Percentiles rank a stretch among this genome's conserved stretches.
Evolutionary conservation across 2,329 filamentous ascomycete species (phyloP).

Genomic region (Aspergillus sp.): DNA sequence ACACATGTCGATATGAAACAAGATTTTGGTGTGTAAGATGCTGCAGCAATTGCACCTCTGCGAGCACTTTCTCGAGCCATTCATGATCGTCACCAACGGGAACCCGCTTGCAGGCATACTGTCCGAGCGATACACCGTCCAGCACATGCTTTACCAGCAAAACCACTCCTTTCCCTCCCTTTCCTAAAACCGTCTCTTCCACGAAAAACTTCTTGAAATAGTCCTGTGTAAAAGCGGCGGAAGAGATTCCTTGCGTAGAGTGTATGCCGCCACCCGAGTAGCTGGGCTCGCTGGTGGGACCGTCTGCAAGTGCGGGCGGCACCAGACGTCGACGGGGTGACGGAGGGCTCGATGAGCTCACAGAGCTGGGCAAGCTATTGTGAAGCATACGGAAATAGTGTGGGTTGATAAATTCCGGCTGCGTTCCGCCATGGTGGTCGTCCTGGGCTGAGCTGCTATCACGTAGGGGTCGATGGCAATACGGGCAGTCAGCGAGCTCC

Average conservation of each 20-base stretch:
- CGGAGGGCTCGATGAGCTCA: constrained; percentile 46
- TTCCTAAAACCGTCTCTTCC: constrained; percentile 80
- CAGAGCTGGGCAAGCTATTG: constrained; percentile 56
- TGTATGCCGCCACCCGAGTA: constrained; percentile 52
- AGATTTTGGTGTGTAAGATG: constrained; percentile 91
- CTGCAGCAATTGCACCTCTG: constrained; percentile 90
- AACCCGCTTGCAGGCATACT: constrained; percentile 95
- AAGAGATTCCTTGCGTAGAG: constrained; percentile 70
- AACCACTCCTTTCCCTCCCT: constrained; percentile 92
- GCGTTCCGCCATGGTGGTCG: constrained; percentile 34
- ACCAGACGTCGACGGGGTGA: constrained; percentile 53
- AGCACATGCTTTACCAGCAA: constrained; percentile 90
- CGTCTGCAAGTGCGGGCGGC: constrained; percentile 48
- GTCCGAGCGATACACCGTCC: constrained; percentile 81
- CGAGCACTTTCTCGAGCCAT: constrained; percentile 91
- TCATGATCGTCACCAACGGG: constrained; percentile 92
- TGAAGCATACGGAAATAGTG: constrained; percentile 95
- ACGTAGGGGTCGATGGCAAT: constrained; percentile 74
- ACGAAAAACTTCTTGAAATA: constrained; percentile 95
- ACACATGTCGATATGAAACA: constrained; percentile 95
- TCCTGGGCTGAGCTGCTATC: constrained; percentile 50
- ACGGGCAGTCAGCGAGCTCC: constrained; percentile 75
- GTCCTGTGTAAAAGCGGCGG: constrained; percentile 83
- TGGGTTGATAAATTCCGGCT: constrained; percentile 77
- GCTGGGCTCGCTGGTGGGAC: constrained; percentile 53